A percentile compares a stretch with the other conserved stretches of the same genome.
phyloP scores from a whole-genome alignment of 2,329 filamentous ascomycete species.

The Fusarium nurragi region DNA sequence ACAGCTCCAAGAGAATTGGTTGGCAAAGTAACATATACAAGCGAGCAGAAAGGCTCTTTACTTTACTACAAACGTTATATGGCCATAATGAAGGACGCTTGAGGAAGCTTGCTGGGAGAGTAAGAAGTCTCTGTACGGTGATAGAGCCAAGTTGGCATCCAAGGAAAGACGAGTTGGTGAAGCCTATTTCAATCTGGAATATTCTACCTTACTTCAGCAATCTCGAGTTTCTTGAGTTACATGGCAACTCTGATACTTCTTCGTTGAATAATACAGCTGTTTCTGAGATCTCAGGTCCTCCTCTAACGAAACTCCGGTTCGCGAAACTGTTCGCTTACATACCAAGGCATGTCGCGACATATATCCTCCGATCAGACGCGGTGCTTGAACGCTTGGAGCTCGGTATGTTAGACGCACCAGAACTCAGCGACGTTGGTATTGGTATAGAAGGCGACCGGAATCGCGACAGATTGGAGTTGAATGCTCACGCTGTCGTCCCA shows the following conservation, averaged over 20 bases:
- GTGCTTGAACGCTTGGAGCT: conserved; percentile 25
- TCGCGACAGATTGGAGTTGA: not conserved
- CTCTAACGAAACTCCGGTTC: conserved; percentile 2
- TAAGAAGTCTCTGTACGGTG: conserved; percentile 21
- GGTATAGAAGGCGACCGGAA: not conserved
- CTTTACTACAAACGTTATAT: not conserved
- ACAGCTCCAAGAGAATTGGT: not conserved
- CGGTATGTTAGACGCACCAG: conserved; percentile 20
- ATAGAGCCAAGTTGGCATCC: not conserved
- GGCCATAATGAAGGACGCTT: not conserved
- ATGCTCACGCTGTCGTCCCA: not conserved
- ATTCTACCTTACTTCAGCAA: conserved; percentile 24
- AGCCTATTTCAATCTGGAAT: not conserved
- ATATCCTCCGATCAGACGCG: not conserved
- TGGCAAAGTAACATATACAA: not conserved
- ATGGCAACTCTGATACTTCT: not conserved
- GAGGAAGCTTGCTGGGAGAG: not conserved
- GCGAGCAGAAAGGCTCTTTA: conserved; percentile 1
- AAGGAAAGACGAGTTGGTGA: fast-evolving
- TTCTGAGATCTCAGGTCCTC: not conserved
- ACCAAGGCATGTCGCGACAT: not conserved
- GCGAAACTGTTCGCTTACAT: conserved; percentile 28
- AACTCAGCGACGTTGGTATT: not conserved
- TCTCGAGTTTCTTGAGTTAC: conserved; percentile 22
- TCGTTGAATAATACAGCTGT: not conserved